A percentile compares a stretch with the other conserved stretches of the same genome.
Conservation (phyloP, 2,329 filamentous ascomycete genomes). For the Huntiella savannae region DNA sequence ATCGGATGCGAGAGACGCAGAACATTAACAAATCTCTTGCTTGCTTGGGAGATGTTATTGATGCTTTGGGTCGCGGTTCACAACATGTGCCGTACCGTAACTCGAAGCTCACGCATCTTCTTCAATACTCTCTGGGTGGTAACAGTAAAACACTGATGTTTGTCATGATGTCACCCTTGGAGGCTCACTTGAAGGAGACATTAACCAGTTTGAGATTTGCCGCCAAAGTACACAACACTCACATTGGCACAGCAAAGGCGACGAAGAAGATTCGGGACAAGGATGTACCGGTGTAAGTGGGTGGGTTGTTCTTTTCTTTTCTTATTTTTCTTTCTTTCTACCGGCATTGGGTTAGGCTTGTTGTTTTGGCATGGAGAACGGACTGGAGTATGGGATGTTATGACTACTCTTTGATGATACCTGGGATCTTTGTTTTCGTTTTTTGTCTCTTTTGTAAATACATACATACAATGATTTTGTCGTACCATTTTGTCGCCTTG, state of each 20-base stretch:
- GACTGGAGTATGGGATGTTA: conserved; percentile 8
- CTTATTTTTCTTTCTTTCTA: not conserved
- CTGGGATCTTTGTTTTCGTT: conserved; percentile 7
- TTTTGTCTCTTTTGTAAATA: not conserved
- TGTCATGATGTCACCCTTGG: conserved; percentile 87
- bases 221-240: conserved; percentile 81
- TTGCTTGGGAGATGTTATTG: conserved; percentile 86
- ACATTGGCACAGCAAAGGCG: conserved; percentile 74
- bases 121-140: conserved; percentile 86
- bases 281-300: not conserved
- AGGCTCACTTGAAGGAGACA: conserved; percentile 80
- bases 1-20: conserved; percentile 80
- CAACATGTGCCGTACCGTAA: conserved; percentile 86
- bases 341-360: not conserved
- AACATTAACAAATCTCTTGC: conserved; percentile 93
- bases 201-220: conserved; percentile 90
- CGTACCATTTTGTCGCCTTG: too few relatives aligned
- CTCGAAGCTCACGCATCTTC: conserved; percentile 86
- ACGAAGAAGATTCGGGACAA: conserved; percentile 34
- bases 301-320: not conserved
- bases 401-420: conserved; percentile 11
- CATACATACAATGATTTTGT: too few relatives aligned
- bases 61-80: conserved; percentile 68
- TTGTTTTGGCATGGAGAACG: conserved; percentile 5
- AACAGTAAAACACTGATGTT: conserved; percentile 99